Evolutionary conservation across 2,329 filamentous ascomycete genomes (phyloP).

Genomic region (Diaporthe citrichinensis): DNA sequence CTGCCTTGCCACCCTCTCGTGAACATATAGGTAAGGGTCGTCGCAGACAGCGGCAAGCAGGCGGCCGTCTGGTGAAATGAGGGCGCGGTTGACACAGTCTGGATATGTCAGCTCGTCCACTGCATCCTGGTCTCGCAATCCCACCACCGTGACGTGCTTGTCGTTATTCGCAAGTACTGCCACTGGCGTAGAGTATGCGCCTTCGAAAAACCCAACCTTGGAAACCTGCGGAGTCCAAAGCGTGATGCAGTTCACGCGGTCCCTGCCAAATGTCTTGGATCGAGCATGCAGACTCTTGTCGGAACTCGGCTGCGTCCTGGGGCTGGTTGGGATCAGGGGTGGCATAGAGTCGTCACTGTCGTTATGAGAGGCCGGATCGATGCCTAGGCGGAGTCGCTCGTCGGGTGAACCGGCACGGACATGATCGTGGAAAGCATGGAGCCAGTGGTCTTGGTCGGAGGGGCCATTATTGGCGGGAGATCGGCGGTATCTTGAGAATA

Average conservation of each 20-base stretch:
- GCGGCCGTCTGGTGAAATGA: constrained; percentile 91
- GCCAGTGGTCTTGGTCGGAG: constrained; percentile 31
- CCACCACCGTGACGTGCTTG: constrained; percentile 87
- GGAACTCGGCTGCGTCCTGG: constrained; percentile 45
- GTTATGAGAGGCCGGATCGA: constrained; percentile 42
- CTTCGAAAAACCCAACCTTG: constrained; percentile 47
- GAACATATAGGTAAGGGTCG: constrained; percentile 88
- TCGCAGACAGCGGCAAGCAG: constrained; percentile 89
- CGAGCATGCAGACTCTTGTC: constrained; percentile 64
- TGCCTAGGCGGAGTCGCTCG: constrained; percentile 35
- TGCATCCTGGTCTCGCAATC: constrained; percentile 74
- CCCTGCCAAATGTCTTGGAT: constrained; percentile 68
- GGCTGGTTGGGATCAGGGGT: constrained; percentile 45
- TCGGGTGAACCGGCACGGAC: constrained; percentile 26
- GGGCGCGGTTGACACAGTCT: constrained; percentile 91
- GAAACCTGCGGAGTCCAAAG: constrained; percentile 69
- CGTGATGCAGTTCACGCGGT: constrained; percentile 77
- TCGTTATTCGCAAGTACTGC: constrained; percentile 92
- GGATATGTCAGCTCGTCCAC: constrained; percentile 81
- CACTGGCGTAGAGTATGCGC: constrained; percentile 67
- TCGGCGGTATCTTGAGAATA: constrained; percentile 46
- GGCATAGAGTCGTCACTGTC: constrained; percentile 48
- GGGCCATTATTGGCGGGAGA: constrained; percentile 7
- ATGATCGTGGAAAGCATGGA: constrained; percentile 48
- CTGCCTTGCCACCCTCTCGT: constrained; percentile 66